Conservation (phyloP, 1,284 basidiomycete species). For the Malassezia restricta region DNA sequence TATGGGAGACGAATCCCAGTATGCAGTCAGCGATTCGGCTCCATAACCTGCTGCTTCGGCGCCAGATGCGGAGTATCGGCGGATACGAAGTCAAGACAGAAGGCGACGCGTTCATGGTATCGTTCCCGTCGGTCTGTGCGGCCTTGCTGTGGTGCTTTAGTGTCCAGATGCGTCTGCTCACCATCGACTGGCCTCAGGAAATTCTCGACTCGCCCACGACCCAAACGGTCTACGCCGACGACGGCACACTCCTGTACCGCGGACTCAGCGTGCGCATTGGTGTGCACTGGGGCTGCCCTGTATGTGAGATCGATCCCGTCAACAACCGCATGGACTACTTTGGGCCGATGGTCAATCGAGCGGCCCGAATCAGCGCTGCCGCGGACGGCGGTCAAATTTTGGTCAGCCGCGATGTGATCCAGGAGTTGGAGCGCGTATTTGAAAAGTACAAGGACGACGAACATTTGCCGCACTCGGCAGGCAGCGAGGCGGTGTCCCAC, state of each 20-base stretch:
- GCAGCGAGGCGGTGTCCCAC: slow-evolving; percentile 18
- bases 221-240: slow-evolving; percentile 61
- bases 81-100: slow-evolving; percentile 99
- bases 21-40: slow-evolving; percentile 89
- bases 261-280: slow-evolving; percentile 95
- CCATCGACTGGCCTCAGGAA: slow-evolving; percentile 85
- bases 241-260: slow-evolving; percentile 64
- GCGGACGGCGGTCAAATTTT: slow-evolving; percentile 91
- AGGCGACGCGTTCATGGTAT: slow-evolving; percentile 98
- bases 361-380: slow-evolving; percentile 69
- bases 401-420: slow-evolving; percentile 69
- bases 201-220: slow-evolving; percentile 88
- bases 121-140: slow-evolving; percentile 73
- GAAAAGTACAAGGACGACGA: slow-evolving; percentile 21
- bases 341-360: slow-evolving; percentile 50
- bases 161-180: slow-evolving; percentile 72
- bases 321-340: slow-evolving; percentile 80
- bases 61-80: slow-evolving; percentile 76
- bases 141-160: slow-evolving; percentile 84
- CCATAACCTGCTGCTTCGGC: slow-evolving; percentile 76
- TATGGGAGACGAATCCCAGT: slow-evolving; percentile 93
- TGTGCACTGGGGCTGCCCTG: slow-evolving; percentile 79
- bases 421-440: slow-evolving; percentile 33
- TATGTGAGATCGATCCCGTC: slow-evolving; percentile 85
- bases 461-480: not conserved